phyloP scores from a whole-genome alignment of 768 basidiomycete genomes.

The Lentinula edodes region DNA sequence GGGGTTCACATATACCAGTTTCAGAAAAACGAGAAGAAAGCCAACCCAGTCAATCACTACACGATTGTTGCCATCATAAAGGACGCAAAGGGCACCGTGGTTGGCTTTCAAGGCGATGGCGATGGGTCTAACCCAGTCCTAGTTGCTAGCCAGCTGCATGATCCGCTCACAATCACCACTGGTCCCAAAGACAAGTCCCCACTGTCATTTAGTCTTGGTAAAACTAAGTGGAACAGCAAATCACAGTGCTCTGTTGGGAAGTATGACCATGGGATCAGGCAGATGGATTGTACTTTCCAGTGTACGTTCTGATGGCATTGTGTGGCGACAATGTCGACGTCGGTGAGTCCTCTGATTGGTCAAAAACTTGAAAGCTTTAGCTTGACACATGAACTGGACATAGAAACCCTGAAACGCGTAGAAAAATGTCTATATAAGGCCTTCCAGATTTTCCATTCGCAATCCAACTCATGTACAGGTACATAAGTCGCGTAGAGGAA shows the following conservation, averaged over 20 bases:
- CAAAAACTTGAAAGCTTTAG: background rate
- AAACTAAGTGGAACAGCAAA: background rate
- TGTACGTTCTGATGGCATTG: background rate
- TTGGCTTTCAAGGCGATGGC: background rate
- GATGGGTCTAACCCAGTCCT: background rate
- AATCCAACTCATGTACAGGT: too few species aligned
- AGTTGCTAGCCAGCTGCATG: background rate
- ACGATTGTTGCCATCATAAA: background rate
- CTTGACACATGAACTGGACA: too few species aligned
- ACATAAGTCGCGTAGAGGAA: too few species aligned
- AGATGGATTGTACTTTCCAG: background rate
- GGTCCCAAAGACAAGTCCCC: background rate
- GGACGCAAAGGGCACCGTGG: background rate
- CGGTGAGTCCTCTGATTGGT: background rate
- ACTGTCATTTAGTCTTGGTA: background rate
- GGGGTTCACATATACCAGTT: background rate
- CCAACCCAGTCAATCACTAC: constrained; percentile 1
- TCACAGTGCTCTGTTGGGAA: background rate
- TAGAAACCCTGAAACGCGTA: too few species aligned
- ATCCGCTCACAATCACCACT: background rate
- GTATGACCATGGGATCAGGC: background rate
- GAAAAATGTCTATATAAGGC: too few species aligned
- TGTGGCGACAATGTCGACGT: background rate
- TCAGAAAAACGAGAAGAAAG: background rate
- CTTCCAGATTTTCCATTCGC: too few species aligned